These are phyloP conservation scores for Maudiozyma bulderi DNA, from an alignment of 805 yeast species.

Conservation along the genomic window DNA sequence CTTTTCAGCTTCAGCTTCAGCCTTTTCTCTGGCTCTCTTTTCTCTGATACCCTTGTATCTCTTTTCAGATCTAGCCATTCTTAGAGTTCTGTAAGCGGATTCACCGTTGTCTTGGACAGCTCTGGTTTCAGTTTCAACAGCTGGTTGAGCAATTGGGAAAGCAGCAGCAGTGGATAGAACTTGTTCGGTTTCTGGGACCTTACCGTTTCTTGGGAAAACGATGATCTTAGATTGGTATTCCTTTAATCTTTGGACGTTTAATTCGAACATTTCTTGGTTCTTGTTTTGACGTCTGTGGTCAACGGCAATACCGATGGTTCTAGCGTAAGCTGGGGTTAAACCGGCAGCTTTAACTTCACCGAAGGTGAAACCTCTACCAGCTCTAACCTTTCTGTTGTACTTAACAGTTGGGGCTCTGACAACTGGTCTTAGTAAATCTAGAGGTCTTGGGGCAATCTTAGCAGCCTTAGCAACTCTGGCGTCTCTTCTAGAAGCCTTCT, in stretches of 20 bases:
- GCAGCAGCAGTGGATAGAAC: conserved; percentile 62
- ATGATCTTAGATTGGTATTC: conserved; percentile 94
- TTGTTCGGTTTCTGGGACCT: conserved; percentile 73
- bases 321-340: conserved; percentile 86
- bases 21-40: conserved; percentile 94
- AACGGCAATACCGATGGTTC: conserved; percentile 97
- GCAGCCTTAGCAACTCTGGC: conserved; percentile 94
- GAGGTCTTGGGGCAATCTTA: conserved; percentile 92
- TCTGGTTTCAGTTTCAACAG: conserved; percentile 68
- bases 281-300: conserved; percentile 99
- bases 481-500: conserved; percentile 93
- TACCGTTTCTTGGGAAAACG: conserved; percentile 87
- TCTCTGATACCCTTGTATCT: conserved; percentile 92
- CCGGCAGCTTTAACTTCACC: conserved; percentile 98
- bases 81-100: conserved; percentile 88
- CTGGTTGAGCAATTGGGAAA: conserved; percentile 86
- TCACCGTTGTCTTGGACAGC: conserved; percentile 71
- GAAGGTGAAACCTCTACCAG: conserved; percentile 98
- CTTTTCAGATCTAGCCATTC: conserved; percentile 91
- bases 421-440: conserved; percentile 92
- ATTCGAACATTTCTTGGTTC: conserved; percentile 88
- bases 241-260: conserved; percentile 91
- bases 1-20: conserved; percentile 99
- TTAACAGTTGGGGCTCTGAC: conserved; percentile 98
- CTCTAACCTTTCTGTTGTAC: conserved; percentile 99